Conservation (phyloP, 208 protist genomes). For the Acanthamoeba sp. region DNA sequence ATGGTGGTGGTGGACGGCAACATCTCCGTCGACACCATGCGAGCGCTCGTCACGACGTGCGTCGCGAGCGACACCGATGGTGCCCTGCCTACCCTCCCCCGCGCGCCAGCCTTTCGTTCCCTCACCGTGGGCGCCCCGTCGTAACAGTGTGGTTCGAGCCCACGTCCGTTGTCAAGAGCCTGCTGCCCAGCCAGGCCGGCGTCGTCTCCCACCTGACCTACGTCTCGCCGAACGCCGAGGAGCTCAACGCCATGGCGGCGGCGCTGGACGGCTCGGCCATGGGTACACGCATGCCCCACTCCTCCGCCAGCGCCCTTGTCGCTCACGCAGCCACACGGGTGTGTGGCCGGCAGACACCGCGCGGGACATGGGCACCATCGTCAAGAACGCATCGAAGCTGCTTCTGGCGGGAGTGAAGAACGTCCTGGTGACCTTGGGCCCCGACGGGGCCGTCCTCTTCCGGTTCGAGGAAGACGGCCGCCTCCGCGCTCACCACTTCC, state of each 20-base stretch:
- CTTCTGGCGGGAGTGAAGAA: neutral
- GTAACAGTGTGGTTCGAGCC: slow-evolving; percentile 42
- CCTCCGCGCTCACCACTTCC: slow-evolving; percentile 20
- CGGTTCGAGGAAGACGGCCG: neutral
- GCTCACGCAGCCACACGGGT: neutral
- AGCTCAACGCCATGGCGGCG: slow-evolving; percentile 53
- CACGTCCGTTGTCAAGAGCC: slow-evolving; percentile 42
- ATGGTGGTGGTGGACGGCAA: slow-evolving; percentile 50
- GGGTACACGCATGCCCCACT: neutral
- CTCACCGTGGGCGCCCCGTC: neutral
- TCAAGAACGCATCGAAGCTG: slow-evolving; percentile 1
- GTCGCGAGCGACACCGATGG: neutral
- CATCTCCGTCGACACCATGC: slow-evolving; percentile 31
- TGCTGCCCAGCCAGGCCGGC: slow-evolving; percentile 22
- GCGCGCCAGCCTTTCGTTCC: neutral
- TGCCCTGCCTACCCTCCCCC: neutral
- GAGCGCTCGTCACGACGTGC: slow-evolving; percentile 10
- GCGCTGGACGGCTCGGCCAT: neutral
- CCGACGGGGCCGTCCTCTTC: slow-evolving; percentile 2
- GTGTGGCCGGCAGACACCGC: too few species aligned
- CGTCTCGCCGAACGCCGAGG: slow-evolving; percentile 33
- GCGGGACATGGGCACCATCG: neutral
- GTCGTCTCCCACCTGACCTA: neutral
- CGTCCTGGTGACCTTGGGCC: slow-evolving; percentile 28
- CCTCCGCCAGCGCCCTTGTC: neutral